These are phyloP conservation scores for Pelargonium fulgidum DNA, from an alignment of 441 rosid genomes.

Conservation along the genomic window DNA sequence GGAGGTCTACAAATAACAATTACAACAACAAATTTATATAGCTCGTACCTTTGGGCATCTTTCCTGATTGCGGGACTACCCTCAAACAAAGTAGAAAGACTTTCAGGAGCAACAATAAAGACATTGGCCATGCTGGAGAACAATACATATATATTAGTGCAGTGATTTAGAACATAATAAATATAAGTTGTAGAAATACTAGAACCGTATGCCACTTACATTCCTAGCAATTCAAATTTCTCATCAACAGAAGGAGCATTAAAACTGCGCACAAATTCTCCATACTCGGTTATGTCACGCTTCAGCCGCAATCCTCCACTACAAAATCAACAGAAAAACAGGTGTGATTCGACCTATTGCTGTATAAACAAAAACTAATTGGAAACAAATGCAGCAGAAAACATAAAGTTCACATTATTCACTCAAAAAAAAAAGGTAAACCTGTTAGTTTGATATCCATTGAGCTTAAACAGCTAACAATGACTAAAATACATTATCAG, in stretches of 20 bases:
- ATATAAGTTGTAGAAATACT: constrained; percentile 1
- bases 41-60: constrained; percentile 78
- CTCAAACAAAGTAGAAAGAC: constrained; percentile 83
- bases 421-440: neutral
- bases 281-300: constrained; percentile 93
- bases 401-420: neutral
- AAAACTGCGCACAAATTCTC: constrained; percentile 77
- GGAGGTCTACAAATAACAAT: neutral
- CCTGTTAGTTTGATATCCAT: neutral
- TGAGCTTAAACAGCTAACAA: neutral
- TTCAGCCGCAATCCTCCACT: constrained; percentile 96
- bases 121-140: constrained; percentile 80
- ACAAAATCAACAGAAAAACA: constrained; percentile 8
- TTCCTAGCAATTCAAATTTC: constrained; percentile 90
- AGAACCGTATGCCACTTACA: constrained; percentile 42
- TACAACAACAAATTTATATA: neutral
- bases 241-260: constrained; percentile 89
- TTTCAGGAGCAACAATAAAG: constrained; percentile 93
- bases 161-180: constrained; percentile 10
- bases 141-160: constrained; percentile 15
- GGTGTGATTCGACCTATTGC: neutral
- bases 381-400: neutral
- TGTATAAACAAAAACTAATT: neutral
- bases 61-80: constrained; percentile 88
- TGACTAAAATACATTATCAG: neutral